Evolutionary conservation across 164 flowering plant genomes (phyloP), one percentile per base, ranked within the genome.

Genomic region (Saururus chinensis): DNA sequence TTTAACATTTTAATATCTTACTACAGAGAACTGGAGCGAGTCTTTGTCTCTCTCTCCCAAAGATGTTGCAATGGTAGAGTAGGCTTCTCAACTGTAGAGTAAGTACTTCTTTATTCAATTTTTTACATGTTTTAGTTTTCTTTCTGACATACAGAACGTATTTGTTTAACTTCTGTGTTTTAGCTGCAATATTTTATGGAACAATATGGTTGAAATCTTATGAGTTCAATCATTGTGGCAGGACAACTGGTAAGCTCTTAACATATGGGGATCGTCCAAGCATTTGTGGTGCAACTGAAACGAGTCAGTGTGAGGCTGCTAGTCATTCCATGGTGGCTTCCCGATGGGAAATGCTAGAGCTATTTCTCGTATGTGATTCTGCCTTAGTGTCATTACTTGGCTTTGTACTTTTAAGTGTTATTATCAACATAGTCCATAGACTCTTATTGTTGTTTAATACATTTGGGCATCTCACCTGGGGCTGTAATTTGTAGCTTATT

Each of bases 291-390:
- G 63, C 81, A 24, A 59, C 67, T 72, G 83, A 79, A 61, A 60
- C 49, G 51, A 67, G 57, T 61, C 71, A 78, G 17, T 10, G 12
- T 42, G 49, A 42, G 45, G 42, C 74, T 37, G 22, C 65, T 63
- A 73, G 73, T 56, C 81, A 80, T 54, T 53, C 64, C 49, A 75
- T 53, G 51, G 77, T 80, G 55, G 77, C 24, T 67, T 66, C 63
- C 66, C 84, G 80, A 17, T 93, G 99, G 99, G 92, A 79, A 74
- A 76, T 75, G 49, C 95, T 93, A 65, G 86, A 87, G 76, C 66
- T 71, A 51, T 88, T 87, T 76, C 92, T 93, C 69, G 99, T 93
- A 41, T 22, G 92, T 84, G 65, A 51, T n/a, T n/a, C 70, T 68
- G 19, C 19, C 20, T 54, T 21, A 9, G 11, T 40, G 7, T 45